Evolutionary conservation across 1,284 basidiomycete genomes (phyloP), one percentile per base, ranked within the genome.

Genomic region (Heterobasidion irregulare): DNA sequence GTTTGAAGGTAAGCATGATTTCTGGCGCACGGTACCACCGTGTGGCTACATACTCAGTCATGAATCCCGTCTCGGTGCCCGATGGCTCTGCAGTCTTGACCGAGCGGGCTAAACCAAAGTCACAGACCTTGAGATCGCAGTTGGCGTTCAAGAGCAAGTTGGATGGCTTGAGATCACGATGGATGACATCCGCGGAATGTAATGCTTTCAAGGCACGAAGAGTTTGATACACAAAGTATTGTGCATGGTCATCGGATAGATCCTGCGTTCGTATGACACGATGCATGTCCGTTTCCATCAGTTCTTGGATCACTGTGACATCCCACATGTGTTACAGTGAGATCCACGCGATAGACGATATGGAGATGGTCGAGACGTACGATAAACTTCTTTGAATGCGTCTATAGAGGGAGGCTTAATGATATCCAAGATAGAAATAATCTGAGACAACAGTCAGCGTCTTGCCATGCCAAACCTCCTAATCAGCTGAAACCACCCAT

Each of bases 1-100:
- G 90, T 68, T 94, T 93, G 77, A 97, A 96, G 2, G 93, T 95
- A 57, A 97, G 78, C 94, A 97, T 96, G 72, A 96, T 94, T 69
- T 96, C 94, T 1, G 94, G 94, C 0, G 94, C 94, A 46, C 94
- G 84, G 66, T 96, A 96, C 94, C 89, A 92, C 59, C 88, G 77
- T 10, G 94, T 97, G 3, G 94, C 94, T 49, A 97, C 94, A 66
- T 96, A 95, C 83, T 92, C 88, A 0, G 92, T 95, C 92, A 95
- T 94, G 73, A 93, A 93, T 0, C 92, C 92, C 0, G 85, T 89
- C 65, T 89, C 89, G 5, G 86, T 92, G 36, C 89, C 88, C 32
- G 85, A 87, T 0, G 91, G 89, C 64, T 91, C 83, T 8, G 89
- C 89, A 8, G 91, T 93, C 71, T 86, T 89, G 34, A 92, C 89